Evolutionary conservation across 23 red algal species (phyloP).

Genomic region (Gracilaria domingensis): DNA sequence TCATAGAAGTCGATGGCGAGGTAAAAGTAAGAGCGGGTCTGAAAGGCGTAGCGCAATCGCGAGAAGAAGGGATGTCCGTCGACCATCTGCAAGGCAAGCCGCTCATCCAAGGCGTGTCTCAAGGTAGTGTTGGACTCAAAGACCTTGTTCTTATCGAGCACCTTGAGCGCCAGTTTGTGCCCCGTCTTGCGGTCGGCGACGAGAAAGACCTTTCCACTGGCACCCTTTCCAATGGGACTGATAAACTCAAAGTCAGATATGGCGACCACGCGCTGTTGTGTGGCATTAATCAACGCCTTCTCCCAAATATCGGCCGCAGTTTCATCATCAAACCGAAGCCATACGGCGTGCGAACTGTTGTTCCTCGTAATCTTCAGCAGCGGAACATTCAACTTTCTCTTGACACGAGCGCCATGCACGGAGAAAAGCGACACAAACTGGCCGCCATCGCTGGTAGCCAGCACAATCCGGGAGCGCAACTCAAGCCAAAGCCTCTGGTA

Average conservation of each 20-base stretch:
- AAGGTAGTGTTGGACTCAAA: constrained; percentile 68
- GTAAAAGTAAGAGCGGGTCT: constrained; percentile 83
- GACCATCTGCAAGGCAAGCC: constrained; percentile 85
- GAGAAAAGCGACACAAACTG: constrained; percentile 30
- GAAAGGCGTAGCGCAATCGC: constrained; percentile 84
- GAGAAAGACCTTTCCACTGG: constrained; percentile 85
- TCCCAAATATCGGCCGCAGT: constrained; percentile 52
- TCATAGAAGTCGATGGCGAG: constrained; percentile 90
- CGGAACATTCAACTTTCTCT: background rate
- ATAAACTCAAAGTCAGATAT: constrained; percentile 89
- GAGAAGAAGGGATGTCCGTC: constrained; percentile 85
- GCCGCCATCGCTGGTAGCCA: background rate
- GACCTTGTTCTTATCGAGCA: constrained; percentile 76
- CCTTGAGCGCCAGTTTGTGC: constrained; percentile 74
- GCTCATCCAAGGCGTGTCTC: constrained; percentile 85
- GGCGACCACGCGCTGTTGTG: constrained; percentile 36
- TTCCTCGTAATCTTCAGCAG: constrained; percentile 28
- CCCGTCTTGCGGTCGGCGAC: constrained; percentile 66
- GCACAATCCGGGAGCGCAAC: background rate
- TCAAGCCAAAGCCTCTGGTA: constrained; percentile 13
- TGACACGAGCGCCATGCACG: background rate
- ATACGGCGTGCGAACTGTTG: constrained; percentile 15
- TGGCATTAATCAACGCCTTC: constrained; percentile 39
- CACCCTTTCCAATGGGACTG: constrained; percentile 92
- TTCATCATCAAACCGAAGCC: constrained; percentile 68